phyloP scores from a whole-genome alignment of 345 rosid genomes.

The Zanthoxylum bungeanum region DNA sequence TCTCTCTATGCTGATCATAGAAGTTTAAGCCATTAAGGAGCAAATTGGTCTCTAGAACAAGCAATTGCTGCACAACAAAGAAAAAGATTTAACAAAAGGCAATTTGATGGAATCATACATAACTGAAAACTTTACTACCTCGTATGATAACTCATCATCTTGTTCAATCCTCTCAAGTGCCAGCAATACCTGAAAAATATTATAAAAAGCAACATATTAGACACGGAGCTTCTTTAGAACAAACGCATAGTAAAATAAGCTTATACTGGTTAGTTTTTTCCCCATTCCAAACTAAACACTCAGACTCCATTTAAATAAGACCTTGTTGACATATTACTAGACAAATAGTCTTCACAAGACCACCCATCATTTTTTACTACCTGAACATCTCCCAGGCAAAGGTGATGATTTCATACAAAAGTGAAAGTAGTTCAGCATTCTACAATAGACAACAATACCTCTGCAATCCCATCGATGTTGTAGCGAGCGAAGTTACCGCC shows the following conservation, averaged over 20 bases:
- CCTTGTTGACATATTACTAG: too few relatives aligned
- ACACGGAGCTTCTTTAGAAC: too few relatives aligned
- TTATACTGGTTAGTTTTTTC: too few relatives aligned
- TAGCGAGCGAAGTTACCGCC: conserved; percentile 52
- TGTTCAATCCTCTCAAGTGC: conserved; percentile 91
- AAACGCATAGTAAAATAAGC: too few relatives aligned
- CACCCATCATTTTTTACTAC: not conserved
- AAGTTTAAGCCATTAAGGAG: conserved; percentile 67
- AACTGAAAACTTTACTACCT: conserved; percentile 42
- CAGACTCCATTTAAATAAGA: not conserved
- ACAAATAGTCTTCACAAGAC: not conserved
- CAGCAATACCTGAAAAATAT: conserved; percentile 56
- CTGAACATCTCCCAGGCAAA: too few relatives aligned
- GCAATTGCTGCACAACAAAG: conserved; percentile 65
- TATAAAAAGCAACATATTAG: conserved; percentile 7
- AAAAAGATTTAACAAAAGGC: conserved; percentile 5
- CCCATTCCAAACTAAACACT: too few relatives aligned
- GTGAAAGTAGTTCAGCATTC: not conserved
- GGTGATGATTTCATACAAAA: not conserved
- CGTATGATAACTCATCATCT: conserved; percentile 76
- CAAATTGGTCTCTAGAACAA: conserved; percentile 74
- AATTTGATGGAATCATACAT: conserved; percentile 1
- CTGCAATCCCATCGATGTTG: conserved; percentile 83
- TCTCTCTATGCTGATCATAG: conserved; percentile 85
- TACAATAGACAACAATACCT: conserved; percentile 44